Evolutionary conservation across 2,329 filamentous ascomycete species (phyloP).

Genomic region (Paraconiothyrium brasiliense): DNA sequence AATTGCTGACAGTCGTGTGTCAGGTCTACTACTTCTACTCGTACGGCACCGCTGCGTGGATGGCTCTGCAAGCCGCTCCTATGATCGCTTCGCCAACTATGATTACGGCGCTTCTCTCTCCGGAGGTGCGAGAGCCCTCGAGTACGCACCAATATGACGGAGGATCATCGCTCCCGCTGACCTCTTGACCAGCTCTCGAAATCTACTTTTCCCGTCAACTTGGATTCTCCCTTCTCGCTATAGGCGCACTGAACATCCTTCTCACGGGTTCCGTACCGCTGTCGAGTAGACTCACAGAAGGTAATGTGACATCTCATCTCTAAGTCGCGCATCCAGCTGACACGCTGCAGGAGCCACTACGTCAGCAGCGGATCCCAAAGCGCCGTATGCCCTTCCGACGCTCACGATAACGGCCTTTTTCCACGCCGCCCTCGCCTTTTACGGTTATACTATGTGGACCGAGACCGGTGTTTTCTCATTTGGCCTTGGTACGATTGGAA

Average conservation of each 20-base stretch:
- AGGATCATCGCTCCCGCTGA: constrained; percentile 2
- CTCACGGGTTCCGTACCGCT: constrained; percentile 77
- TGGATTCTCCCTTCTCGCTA: constrained; percentile 71
- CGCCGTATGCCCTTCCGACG: constrained; percentile 67
- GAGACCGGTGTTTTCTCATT: constrained; percentile 65
- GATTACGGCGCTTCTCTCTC: constrained; percentile 67
- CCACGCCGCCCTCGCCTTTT: constrained; percentile 66
- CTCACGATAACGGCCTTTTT: constrained; percentile 73
- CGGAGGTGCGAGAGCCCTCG: constrained; percentile 64
- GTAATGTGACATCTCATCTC: constrained; percentile 20
- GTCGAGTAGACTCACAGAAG: constrained; percentile 56
- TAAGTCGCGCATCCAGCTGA: not conserved
- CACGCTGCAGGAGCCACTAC: constrained; percentile 43
- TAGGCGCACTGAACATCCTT: constrained; percentile 71
- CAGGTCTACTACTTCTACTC: constrained; percentile 57
- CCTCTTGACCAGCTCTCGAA: constrained; percentile 66
- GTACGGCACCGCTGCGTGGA: constrained; percentile 55
- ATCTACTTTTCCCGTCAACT: constrained; percentile 77
- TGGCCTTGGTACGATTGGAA: constrained; percentile 67
- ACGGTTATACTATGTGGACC: constrained; percentile 73
- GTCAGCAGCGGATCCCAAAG: constrained; percentile 48
- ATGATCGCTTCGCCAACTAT: constrained; percentile 69
- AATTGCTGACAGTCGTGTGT: constrained; percentile 25
- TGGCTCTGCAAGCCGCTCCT: constrained; percentile 57
- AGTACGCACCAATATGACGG: constrained; percentile 50